Base-by-base conservation (phyloP, 1,284 basidiomycete species). In the Trametes polyzona region DNA sequence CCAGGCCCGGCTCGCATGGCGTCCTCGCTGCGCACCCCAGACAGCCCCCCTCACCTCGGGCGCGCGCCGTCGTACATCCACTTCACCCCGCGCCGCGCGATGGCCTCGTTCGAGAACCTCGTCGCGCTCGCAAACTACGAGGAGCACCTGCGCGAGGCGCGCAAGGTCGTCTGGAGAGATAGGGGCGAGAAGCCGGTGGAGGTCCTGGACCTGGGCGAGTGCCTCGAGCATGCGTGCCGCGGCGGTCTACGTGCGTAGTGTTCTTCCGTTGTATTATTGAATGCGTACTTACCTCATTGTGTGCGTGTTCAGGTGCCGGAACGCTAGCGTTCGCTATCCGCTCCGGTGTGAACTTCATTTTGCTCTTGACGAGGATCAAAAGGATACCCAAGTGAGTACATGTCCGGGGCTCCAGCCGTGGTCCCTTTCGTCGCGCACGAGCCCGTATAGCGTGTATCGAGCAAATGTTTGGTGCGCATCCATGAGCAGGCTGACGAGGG, bases 161-260 rank as follows among this genome's bases (percentile, higher is more conserved):
- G 83, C 40, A 87, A 83, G 69, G 87, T 93, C 67, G 84, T 96
- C 1, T 96, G 94, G 93, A 80, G 94, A 32, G 86, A 90, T 63
- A 78, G 83, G 62, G 92, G 92, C 4, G 89, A 95, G 73, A 85
- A 86, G 36, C 84, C 86, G 0, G 82, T 84, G 1, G 85, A 92
- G 59, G 74, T 96, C 7, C 69, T 78, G 35, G 86, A 87, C 59
- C 65, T 90, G 19, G 83, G 86, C 71, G 83, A 89, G 55, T 91
- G 91, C 58, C 67, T 90, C 19, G 82, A 87, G 46, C 88, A 96
- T 69, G 92, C 93, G 0, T 74, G 81, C 4, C 80, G 82, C 47
- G 90, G 94, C 12, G 92, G 86, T 23, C 65, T 92, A 27, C 81
- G 94, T 95, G 69, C 75, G 92, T 86, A n/a, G 19, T 43, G 17